Evolutionary conservation across 1,139 yeast species (phyloP), one percentile per base, ranked within the genome.

Genomic region (Saccharomyces hybrid): DNA sequence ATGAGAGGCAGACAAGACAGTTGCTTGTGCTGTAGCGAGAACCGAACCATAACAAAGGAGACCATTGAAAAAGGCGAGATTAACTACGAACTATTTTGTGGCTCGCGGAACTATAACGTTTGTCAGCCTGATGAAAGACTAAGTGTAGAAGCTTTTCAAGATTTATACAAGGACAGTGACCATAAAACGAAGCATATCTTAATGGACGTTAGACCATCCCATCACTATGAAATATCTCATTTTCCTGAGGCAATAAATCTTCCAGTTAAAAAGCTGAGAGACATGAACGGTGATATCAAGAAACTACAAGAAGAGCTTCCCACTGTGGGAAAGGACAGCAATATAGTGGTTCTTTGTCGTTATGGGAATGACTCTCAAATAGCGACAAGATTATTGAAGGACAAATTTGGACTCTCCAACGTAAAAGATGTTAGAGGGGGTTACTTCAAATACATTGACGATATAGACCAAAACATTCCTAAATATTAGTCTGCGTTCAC

Each of bases 361-460:
- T 84, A 77, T 66, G 99, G 99, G 4, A 90, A 89, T 68, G 98
- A 93, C 68, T 91, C 98, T 0, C 93, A 88, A 64, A 71, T 82
- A 20, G 96, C 96, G 0, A 83, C 88, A 0, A 71, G 75, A 57
- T 72, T 77, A 50, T 69, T 93, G 50, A 73, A 76, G 50, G 81
- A 79, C 11, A 71, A 75, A 4, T 72, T 79, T 54, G 82, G 82
- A 0, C 71, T 78, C 27, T 55, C 65, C 0, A 72, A 81, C 14
- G 89, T 80, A 0, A 76, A 73, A 54, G 97, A 93, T 67, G 75
- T 93, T 4, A 74, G 69, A 13, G 98, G 98, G 1, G 99, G 99
- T 0, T 72, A 90, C 34, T 75, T 78, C 56, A 77, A 75, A 61
- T 93, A 96, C 89, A 78, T 87, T 54, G 76, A 73, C 20, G 75